Evolutionary conservation across 2,329 filamentous ascomycete species (phyloP), one percentile per base, ranked within the genome.

Genomic region (Hansfordia pulvinata): DNA sequence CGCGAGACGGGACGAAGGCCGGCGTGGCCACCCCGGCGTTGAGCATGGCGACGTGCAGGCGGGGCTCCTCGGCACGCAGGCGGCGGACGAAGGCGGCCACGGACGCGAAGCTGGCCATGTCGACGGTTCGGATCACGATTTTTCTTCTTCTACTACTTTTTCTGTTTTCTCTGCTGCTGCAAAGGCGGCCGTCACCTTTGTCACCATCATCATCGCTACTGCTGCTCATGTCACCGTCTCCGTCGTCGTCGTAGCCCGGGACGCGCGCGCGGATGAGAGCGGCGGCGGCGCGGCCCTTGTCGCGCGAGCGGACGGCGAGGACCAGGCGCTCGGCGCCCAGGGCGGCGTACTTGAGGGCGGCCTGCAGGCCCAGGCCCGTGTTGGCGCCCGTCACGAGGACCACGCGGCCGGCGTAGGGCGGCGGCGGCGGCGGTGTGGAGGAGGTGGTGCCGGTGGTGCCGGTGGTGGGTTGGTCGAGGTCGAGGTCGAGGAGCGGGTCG

Each of bases 281-380:
- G n/a, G n/a, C n/a, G 23, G 61, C 61, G 0, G 34, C 44, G 25
- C 54, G 43, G 12, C 54, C 52, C 31, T 47, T 50, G 6, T 35
- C 22, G 5, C 30, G 13, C 10, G 33, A 44, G 4, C 53, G 50
- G 6, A 53, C 50, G 8, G 46, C 52, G 12, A 56, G 36, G 31
- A 56, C 49, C n/a, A 56, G 10, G 5, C 16, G 20, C n/a, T 20
- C 27, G 5, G 29, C 34, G 12, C 37, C 36, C 3, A 40, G 28
- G 2, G 34, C 30, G 19, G 27, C 26, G 21, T 32, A 45, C 28
- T 53, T 44, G 3, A 41, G 42, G 4, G 45, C 47, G 5, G 49
- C 49, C 36, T 53, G 50, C 10, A 44, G 38, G 17, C 51, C 50
- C 3, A 54, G 35, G 10, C 50, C 50, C 14, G 34, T 39, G 28